Evolutionary conservation across 192 early-diverging fungal genomes (phyloP).

Genomic region (Powellomyces hirtus): DNA sequence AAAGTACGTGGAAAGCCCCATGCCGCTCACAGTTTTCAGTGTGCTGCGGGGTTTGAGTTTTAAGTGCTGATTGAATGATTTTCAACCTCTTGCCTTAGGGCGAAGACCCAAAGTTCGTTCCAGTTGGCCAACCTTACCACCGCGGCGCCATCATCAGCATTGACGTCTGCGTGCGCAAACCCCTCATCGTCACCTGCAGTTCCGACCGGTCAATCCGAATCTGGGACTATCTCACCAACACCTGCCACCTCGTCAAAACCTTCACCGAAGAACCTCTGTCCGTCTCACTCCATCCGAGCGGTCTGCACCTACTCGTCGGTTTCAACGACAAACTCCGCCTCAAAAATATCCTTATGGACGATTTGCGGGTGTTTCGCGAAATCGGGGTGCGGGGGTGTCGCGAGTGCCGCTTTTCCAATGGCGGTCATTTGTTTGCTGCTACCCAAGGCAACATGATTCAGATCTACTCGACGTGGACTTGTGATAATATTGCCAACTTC

Average conservation of each 20-base stretch:
- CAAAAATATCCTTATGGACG: constrained; percentile 58
- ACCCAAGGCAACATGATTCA: constrained; percentile 61
- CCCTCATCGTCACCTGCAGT: constrained; percentile 49
- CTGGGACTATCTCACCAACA: constrained; percentile 55
- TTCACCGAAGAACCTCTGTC: constrained; percentile 53
- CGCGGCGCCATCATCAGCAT: constrained; percentile 45
- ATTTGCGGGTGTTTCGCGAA: constrained; percentile 51
- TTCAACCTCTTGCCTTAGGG: too few relatives aligned
- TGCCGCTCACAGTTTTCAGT: too few relatives aligned
- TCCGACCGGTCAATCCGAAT: constrained; percentile 50
- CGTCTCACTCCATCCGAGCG: constrained; percentile 56
- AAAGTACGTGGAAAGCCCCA: too few relatives aligned
- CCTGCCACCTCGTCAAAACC: constrained; percentile 49
- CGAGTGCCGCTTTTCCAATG: constrained; percentile 43
- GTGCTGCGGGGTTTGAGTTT: too few relatives aligned
- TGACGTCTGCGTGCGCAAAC: constrained; percentile 55
- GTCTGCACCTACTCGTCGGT: constrained; percentile 53
- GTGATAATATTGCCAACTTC: constrained; percentile 54
- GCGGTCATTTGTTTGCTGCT: constrained; percentile 62
- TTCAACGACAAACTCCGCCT: constrained; percentile 59
- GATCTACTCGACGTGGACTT: constrained; percentile 62
- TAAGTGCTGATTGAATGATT: too few relatives aligned
- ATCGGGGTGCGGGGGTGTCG: constrained; percentile 52
- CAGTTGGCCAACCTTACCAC: constrained; percentile 46
- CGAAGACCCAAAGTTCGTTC: constrained; percentile 38